Evolutionary conservation across 345 rosid species (phyloP).

Genomic region (Barbarea vulgaris): DNA sequence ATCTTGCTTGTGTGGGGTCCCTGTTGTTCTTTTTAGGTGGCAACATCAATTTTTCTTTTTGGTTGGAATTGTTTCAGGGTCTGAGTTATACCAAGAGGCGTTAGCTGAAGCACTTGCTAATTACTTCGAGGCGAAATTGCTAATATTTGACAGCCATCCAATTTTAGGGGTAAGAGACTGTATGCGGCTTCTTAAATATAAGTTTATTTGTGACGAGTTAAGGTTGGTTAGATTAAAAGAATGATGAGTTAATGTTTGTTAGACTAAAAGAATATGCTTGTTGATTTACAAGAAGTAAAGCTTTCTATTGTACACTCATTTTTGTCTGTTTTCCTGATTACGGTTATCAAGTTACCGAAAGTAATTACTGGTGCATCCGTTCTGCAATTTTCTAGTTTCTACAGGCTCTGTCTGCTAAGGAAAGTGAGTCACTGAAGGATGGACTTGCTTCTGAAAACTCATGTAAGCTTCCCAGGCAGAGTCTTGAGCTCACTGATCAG

Average conservation of each 20-base stretch:
- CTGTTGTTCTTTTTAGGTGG: constrained; percentile 20
- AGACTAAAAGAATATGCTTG: background rate
- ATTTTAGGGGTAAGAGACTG: constrained; percentile 77
- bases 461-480: constrained; percentile 53
- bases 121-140: constrained; percentile 76
- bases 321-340: constrained; percentile 13
- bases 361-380: constrained; percentile 30
- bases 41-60: constrained; percentile 22
- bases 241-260: constrained; percentile 14
- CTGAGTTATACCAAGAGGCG: constrained; percentile 93
- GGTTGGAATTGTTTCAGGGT: constrained; percentile 53
- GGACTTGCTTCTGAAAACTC: constrained; percentile 61
- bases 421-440: constrained; percentile 72
- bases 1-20: constrained; percentile 13
- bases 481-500: constrained; percentile 46
- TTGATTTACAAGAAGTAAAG: background rate
- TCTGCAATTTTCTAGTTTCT: constrained; percentile 39
- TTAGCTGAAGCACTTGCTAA: constrained; percentile 87
- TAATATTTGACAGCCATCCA: constrained; percentile 76
- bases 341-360: constrained; percentile 9
- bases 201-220: constrained; percentile 1
- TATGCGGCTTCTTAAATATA: constrained; percentile 3
- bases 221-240: constrained; percentile 11
- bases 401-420: constrained; percentile 83
- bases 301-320: background rate